Conservation (phyloP, 2,329 filamentous ascomycete species). For the Torrubiellomyces zombiae region DNA sequence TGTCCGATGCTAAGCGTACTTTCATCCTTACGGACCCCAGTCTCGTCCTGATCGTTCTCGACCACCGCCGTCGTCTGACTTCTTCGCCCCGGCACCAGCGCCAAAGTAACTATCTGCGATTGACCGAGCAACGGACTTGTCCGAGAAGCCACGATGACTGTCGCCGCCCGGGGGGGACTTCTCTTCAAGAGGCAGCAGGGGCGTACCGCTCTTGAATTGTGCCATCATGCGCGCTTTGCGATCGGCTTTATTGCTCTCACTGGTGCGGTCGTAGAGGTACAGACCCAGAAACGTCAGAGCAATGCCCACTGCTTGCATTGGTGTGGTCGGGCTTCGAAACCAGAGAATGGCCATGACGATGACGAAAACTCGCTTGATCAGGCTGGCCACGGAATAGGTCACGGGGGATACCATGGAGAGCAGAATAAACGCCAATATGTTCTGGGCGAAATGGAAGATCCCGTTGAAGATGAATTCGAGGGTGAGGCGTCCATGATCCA, state of each 20-base stretch:
- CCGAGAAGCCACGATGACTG: no score
- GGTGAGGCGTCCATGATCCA: constrained; percentile 55
- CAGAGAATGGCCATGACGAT: constrained; percentile 89
- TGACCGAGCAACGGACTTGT: no score
- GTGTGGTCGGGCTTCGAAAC: constrained; percentile 83
- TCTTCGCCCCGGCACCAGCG: constrained; percentile 27
- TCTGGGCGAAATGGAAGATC: constrained; percentile 89
- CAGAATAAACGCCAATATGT: constrained; percentile 84
- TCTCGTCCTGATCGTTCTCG: constrained; percentile 22
- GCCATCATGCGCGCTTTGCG: constrained; percentile 55
- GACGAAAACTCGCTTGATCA: constrained; percentile 96
- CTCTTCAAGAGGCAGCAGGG: constrained; percentile 50
- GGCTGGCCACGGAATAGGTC: constrained; percentile 86
- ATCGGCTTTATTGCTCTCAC: constrained; percentile 75
- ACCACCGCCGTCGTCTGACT: constrained; percentile 32
- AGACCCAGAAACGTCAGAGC: constrained; percentile 77
- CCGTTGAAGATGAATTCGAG: constrained; percentile 97
- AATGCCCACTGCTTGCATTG: constrained; percentile 71
- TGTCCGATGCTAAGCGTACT: not conserved
- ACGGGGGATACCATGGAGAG: constrained; percentile 90
- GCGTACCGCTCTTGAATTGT: constrained; percentile 14
- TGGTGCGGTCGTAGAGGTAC: constrained; percentile 90
- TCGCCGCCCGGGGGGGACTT: no score
- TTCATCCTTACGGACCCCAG: constrained; percentile 2
- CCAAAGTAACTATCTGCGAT: constrained; percentile 29